Evolutionary conservation across 2,329 filamentous ascomycete genomes (phyloP).

Genomic region (Stemphylium lycopersici): DNA sequence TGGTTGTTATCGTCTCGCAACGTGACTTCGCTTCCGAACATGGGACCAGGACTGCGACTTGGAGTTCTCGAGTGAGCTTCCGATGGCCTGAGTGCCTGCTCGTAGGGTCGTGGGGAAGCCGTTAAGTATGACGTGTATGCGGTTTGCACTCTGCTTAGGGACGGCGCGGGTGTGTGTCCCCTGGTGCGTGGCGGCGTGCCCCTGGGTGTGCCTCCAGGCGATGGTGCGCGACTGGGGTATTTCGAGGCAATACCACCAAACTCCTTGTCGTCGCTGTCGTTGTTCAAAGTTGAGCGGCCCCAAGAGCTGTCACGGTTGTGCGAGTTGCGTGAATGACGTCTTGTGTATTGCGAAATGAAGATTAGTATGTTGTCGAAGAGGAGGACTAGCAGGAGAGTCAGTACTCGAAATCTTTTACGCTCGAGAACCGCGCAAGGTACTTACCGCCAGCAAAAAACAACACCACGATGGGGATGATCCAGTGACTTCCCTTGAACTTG

Average conservation of each 20-base stretch:
- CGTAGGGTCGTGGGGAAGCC: slow-evolving; percentile 3
- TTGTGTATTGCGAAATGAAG: slow-evolving; percentile 14
- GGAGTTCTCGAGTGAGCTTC: neutral
- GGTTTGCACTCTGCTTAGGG: slow-evolving; percentile 7
- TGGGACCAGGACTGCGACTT: neutral
- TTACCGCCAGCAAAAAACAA: slow-evolving; percentile 24
- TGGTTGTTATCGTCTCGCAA: neutral
- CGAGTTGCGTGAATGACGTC: slow-evolving; percentile 8
- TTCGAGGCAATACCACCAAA: slow-evolving; percentile 6
- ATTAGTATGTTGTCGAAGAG: slow-evolving; percentile 25
- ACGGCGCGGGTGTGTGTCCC: neutral
- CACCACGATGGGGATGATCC: slow-evolving; percentile 32
- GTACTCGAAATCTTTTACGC: neutral
- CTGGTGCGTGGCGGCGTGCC: neutral
- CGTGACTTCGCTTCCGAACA: slow-evolving; percentile 2
- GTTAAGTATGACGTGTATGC: slow-evolving; percentile 9
- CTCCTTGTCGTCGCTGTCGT: slow-evolving; percentile 3
- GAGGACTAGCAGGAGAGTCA: slow-evolving; percentile 13
- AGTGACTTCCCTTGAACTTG: slow-evolving; percentile 29
- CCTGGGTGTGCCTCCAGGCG: neutral
- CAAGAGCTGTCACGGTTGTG: slow-evolving; percentile 14
- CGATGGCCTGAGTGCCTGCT: neutral
- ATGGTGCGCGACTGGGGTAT: slow-evolving; percentile 4
- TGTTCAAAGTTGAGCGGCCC: slow-evolving; percentile 6
- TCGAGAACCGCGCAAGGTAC: neutral